Base-by-base conservation (phyloP, 202 grass and related monocot species). In the Musa balbisiana region DNA sequence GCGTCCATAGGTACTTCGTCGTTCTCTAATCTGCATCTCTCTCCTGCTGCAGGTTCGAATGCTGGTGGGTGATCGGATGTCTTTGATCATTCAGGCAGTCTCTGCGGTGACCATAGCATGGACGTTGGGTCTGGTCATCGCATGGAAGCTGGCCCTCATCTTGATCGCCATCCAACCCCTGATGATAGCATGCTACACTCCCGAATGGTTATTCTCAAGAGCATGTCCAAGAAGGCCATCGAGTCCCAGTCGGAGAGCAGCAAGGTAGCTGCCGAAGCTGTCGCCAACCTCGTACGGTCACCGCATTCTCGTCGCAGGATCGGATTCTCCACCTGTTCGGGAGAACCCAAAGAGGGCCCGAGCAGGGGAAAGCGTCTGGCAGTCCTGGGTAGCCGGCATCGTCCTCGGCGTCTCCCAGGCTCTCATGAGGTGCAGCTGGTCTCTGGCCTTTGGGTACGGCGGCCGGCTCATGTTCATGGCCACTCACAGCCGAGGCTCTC, bases 371-470 rank as follows among this genome's bases (percentile, higher is more conserved):
- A 94, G 91, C 83, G 75, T 91, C 62, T 76, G 88, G 1, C 94
- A 94, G 51, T 87, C 88, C 19, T 98, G 90, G 94, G 82, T 86
- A 29, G 91, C 91, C 19, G 88, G 94, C 52, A 71, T 94, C 17
- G 94, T 84, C 68, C 91, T 99, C 2, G 85, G 82, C 60, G 80
- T 82, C 59, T 94, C 95, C 53, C 91, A 90, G 83, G 86, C 88
- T 72, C 78, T 99, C 15, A 88, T 87, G 83, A 86, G 74, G 52
- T 83, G 79, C 78, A 92, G 85, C 71, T 99, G 91, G 91, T 83
- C 95, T 50, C 89, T 99, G 1, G 95, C 87, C 29, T 94, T 99
- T 50, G 94, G 95, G 95, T 99, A 87, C 69, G 95, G 95, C 33
- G 90, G 87, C 49, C 77, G 20, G 78, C 92, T 96, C 72, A 76